Percentiles rank a stretch among this genome's conserved stretches.
These are phyloP conservation scores for Lecanicillium sp. DNA, from an alignment of 2,329 filamentous ascomycete species.

Conservation along the genomic window DNA sequence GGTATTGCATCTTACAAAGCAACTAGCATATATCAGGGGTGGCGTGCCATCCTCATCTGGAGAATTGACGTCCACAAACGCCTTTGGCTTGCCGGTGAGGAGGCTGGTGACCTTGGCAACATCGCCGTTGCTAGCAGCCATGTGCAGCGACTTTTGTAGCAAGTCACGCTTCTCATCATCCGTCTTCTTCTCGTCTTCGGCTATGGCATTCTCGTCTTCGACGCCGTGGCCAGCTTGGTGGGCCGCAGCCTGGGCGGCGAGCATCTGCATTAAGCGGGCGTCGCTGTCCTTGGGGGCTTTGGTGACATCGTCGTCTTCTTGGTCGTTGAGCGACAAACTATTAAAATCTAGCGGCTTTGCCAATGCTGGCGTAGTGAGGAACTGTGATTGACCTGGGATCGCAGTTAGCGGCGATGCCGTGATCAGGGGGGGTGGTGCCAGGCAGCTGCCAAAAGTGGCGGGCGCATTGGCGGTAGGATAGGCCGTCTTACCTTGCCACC, in stretches of 20 bases:
- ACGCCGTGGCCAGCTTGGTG: constrained; percentile 66
- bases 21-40: constrained; percentile 95
- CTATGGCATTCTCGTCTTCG: constrained; percentile 73
- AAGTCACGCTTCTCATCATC: constrained; percentile 70
- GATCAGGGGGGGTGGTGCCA: no score
- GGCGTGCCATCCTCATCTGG: constrained; percentile 92
- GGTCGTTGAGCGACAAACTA: constrained; percentile 75
- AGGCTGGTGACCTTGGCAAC: constrained; percentile 71
- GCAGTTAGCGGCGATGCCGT: constrained; percentile 11
- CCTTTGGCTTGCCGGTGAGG: constrained; percentile 63
- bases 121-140: constrained; percentile 96
- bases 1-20: constrained; percentile 59
- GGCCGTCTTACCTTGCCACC: constrained; percentile 72
- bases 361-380: constrained; percentile 77
- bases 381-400: constrained; percentile 79
- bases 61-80: constrained; percentile 76
- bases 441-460: no score
- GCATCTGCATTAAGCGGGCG: constrained; percentile 85
- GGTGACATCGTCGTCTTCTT: constrained; percentile 53
- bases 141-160: constrained; percentile 81
- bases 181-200: constrained; percentile 64
- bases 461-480: neutral
- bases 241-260: constrained; percentile 77
- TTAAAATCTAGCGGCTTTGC: constrained; percentile 77
- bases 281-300: constrained; percentile 67